Base-by-base conservation (phyloP, 2,329 filamentous ascomycete species). In the Sarocladium oryzae region DNA sequence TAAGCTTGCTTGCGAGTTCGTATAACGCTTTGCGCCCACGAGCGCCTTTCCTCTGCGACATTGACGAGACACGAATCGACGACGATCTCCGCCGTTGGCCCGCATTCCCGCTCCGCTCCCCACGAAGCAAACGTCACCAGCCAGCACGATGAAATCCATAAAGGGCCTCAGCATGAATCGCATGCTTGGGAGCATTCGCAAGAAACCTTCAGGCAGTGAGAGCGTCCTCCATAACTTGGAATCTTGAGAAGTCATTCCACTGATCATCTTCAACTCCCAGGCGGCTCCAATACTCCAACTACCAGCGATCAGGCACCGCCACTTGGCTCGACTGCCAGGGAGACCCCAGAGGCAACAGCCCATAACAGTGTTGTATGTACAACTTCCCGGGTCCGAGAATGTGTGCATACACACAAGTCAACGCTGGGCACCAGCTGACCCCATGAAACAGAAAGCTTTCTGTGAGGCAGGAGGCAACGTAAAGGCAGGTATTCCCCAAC, bases 381-480 rank as follows among this genome's bases (percentile, higher is more conserved):
- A 21, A n/a, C n/a, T 48, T 11, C 10, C 11, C 8, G 4, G 24
- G 26, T n/a, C n/a, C n/a, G n/a, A n/a, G n/a, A n/a, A n/a, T n/a
- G n/a, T n/a, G n/a, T n/a, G n/a, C n/a, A n/a, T n/a, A n/a, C n/a
- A n/a, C n/a, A n/a, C n/a, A n/a, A n/a, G n/a, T n/a, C n/a, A n/a
- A n/a, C n/a, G 24, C 36, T 30, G n/a, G 23, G 4, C 18, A 5
- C 28, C 51, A 48, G 54, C 59, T 66, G 51, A 65, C 55, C 4
- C 36, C n/a, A 37, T 30, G 37, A 33, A 28, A 55, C 63, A 91
- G 88, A 86, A 77, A 75, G 77, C 82, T 40, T 95, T 95, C 66
- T 95, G 89, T 75, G 86, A 92, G 69, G 85, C 86, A 48, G 82
- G 81, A 56, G 76, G 78, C 52, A 78, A 79, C 62, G 71, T 74